Percentiles rank a stretch among this genome's conserved stretches.
Conservation (phyloP, 148 eudicot species). For the Hydrangea macrophylla region DNA sequence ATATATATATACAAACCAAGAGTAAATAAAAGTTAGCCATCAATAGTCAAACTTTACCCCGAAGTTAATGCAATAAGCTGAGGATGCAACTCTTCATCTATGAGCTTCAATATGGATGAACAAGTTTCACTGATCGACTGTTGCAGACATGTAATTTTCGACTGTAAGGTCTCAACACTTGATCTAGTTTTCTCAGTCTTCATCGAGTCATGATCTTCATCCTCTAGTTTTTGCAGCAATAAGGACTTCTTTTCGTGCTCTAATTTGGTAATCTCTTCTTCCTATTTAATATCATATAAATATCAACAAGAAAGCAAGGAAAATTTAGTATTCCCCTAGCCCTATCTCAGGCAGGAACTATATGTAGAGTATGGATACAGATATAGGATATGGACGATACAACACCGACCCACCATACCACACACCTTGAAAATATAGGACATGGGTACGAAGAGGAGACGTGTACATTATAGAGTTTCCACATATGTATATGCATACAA, state of each 20-base stretch:
- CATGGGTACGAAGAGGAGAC: too few species aligned
- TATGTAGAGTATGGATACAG: too few species aligned
- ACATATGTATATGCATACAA: too few species aligned
- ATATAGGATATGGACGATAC: too few species aligned
- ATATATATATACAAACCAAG: slow-evolving; percentile 8
- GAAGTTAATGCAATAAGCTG: slow-evolving; percentile 62
- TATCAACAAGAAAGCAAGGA: not conserved
- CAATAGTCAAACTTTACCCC: slow-evolving; percentile 39
- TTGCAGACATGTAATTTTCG: slow-evolving; percentile 46
- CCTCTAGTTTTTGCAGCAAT: slow-evolving; percentile 46
- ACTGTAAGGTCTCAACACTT: slow-evolving; percentile 47
- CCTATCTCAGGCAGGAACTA: too few species aligned
- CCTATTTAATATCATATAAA: slow-evolving; percentile 35
- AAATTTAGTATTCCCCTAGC: too few species aligned
- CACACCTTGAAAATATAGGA: too few species aligned
- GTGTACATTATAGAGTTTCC: too few species aligned
- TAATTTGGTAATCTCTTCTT: slow-evolving; percentile 54
- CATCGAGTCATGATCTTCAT: slow-evolving; percentile 47
- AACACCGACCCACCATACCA: too few species aligned
- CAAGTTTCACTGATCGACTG: slow-evolving; percentile 45
- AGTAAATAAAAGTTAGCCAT: not conserved
- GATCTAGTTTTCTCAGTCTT: slow-evolving; percentile 59
- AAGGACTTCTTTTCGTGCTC: slow-evolving; percentile 53
- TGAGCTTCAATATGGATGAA: slow-evolving; percentile 42
- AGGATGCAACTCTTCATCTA: slow-evolving; percentile 64